phyloP scores from a whole-genome alignment of 805 yeast species.

The Lachancea quebecensis region DNA sequence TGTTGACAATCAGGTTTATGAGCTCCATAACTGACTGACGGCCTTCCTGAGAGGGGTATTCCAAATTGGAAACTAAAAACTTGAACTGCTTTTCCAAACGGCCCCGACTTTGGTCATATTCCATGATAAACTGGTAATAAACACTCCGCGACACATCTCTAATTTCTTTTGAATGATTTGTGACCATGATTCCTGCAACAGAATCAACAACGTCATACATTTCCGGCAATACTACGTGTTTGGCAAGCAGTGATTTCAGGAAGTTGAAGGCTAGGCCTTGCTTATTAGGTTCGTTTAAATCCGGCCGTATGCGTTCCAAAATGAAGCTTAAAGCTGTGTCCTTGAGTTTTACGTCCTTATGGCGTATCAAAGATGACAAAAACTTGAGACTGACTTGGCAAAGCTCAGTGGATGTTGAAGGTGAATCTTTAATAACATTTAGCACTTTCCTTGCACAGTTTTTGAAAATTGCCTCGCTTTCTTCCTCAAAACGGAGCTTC shows the following conservation, averaged over 20 bases:
- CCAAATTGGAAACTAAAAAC: slow-evolving; percentile 69
- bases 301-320: slow-evolving; percentile 69
- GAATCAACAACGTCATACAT: slow-evolving; percentile 82
- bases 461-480: slow-evolving; percentile 42
- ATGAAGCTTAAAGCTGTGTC: slow-evolving; percentile 68
- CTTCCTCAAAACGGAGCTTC: slow-evolving; percentile 53
- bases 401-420: slow-evolving; percentile 69
- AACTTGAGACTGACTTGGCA: slow-evolving; percentile 75
- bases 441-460: slow-evolving; percentile 55
- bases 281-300: slow-evolving; percentile 79
- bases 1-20: slow-evolving; percentile 60
- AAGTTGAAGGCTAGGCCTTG: slow-evolving; percentile 87
- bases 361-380: slow-evolving; percentile 64
- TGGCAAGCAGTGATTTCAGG: slow-evolving; percentile 66
- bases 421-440: slow-evolving; percentile 62
- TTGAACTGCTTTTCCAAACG: slow-evolving; percentile 76
- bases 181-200: slow-evolving; percentile 78
- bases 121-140: slow-evolving; percentile 81
- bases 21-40: slow-evolving; percentile 87
- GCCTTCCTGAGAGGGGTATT: slow-evolving; percentile 81
- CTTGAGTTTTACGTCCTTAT: slow-evolving; percentile 59
- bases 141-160: slow-evolving; percentile 79
- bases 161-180: slow-evolving; percentile 75
- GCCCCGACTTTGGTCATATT: slow-evolving; percentile 88
- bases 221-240: slow-evolving; percentile 75